Evolutionary conservation across 352 stramenopile genomes (phyloP).

Genomic region (Phytopythium kandeliae): DNA sequence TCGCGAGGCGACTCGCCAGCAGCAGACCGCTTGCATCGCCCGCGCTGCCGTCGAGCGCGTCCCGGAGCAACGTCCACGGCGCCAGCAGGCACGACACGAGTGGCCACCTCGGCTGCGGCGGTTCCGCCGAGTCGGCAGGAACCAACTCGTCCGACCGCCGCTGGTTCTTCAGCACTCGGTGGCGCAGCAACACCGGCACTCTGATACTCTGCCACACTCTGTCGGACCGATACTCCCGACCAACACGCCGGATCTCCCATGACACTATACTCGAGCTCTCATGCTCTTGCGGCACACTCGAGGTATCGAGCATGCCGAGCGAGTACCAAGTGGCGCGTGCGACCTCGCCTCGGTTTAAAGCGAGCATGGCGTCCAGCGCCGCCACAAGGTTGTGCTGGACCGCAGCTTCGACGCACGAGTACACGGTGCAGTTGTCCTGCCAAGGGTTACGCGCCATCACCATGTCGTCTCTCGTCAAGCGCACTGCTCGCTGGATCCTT

Average conservation of each 20-base stretch:
- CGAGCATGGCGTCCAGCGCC: conserved; percentile 12
- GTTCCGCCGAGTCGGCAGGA: neutral
- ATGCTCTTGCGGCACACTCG: neutral
- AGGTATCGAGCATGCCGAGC: too few relatives aligned
- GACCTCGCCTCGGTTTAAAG: conserved; percentile 9
- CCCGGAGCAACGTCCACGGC: neutral
- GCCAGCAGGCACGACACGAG: neutral
- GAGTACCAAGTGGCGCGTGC: conserved; percentile 14
- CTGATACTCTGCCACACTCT: conserved; percentile 12
- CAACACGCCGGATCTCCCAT: conserved; percentile 3
- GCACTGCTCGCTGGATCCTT: conserved; percentile 12
- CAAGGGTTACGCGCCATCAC: conserved; percentile 11
- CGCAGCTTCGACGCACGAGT: conserved; percentile 18
- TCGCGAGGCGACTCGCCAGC: neutral
- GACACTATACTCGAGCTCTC: neutral
- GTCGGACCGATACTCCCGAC: conserved; percentile 13
- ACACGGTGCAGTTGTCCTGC: conserved; percentile 18
- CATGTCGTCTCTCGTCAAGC: conserved; percentile 8
- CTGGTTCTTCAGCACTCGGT: conserved; percentile 1
- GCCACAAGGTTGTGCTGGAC: conserved; percentile 6
- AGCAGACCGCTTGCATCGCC: neutral
- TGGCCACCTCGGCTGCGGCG: neutral
- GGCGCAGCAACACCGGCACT: conserved; percentile 14
- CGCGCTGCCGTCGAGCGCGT: neutral
- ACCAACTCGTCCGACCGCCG: neutral